Evolutionary conservation across 345 rosid species (phyloP), one percentile per base, ranked within the genome.

Genomic region (Populus nigra): DNA sequence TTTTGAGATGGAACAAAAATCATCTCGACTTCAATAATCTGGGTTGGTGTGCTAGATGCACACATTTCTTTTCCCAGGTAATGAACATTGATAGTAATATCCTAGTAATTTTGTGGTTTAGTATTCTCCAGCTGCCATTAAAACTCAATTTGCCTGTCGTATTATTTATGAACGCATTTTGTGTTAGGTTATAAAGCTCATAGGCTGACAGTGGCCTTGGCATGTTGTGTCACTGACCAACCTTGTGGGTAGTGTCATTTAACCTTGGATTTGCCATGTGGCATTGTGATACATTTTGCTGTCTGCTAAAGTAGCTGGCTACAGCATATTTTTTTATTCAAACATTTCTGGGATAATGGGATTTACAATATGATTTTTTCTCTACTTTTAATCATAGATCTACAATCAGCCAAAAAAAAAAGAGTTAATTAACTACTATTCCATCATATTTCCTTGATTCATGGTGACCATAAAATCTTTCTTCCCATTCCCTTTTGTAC

Each of bases 401-500:
- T 25, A 43, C 62, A 76, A 41, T 23, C 27, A 45, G 12, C 47
- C 15, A 43, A 43, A 43, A 43, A 38, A 31, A 43, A 10, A 41
- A 10, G 3, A 43, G 47, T 43, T 11, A 43, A 43, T 2, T 43
- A 3, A 43, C 12, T 43, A 43, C 11, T n/a, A n/a, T 59, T 59
- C 29, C 63, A 57, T 57, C 63, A 57, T 23, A n/a, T 57, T n/a
- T 27, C 49, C 22, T 35, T 69, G 49, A 31, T 50, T 68, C 18
- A 8, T 20, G 59, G 33, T 39, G 29, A 59, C 73, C 33, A 13
- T 6, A 16, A 20, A 49, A 63, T 49, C 9, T 25, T 50, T 63
- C 25, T 41, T n/a, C 65, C 9, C 62, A 29, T 23, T 49, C 27
- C 18, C 18, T 79, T 71, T 77, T 45, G 18, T 59, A 43, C 86